A percentile compares a stretch with the other conserved stretches of the same genome.
These are phyloP conservation scores for Lentinula edodes DNA, from an alignment of 768 basidiomycete species.

Conservation along the genomic window DNA sequence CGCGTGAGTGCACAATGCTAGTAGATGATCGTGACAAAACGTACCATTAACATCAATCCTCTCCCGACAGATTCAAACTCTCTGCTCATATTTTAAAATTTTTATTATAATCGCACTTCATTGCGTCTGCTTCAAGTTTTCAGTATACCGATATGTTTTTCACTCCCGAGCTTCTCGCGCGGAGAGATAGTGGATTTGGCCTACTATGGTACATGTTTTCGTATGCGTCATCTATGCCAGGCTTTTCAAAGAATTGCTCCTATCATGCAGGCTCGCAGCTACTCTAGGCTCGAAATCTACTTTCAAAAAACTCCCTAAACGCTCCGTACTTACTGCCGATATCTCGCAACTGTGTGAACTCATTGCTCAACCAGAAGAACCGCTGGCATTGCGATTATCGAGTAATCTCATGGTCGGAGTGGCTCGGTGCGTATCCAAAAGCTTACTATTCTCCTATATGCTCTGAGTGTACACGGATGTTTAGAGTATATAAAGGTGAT, in stretches of 20 bases:
- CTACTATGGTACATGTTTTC: slow-evolving; percentile 60
- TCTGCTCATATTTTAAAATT: neutral
- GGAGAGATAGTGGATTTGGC: slow-evolving; percentile 83
- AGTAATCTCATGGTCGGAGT: slow-evolving; percentile 89
- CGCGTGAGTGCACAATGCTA: neutral
- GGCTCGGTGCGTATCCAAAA: slow-evolving; percentile 51
- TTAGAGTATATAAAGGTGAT: slow-evolving; percentile 46
- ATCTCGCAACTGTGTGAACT: slow-evolving; percentile 76
- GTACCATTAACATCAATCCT: too few species aligned
- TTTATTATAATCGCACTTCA: neutral
- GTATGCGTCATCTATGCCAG: neutral
- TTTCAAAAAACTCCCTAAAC: slow-evolving; percentile 77
- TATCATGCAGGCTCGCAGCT: slow-evolving; percentile 70
- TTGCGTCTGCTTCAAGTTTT: neutral
- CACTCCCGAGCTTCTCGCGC: slow-evolving; percentile 72
- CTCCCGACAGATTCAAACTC: neutral
- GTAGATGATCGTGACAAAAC: too few species aligned
- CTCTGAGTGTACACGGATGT: neutral
- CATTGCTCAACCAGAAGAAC: slow-evolving; percentile 79
- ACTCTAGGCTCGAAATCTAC: slow-evolving; percentile 86
- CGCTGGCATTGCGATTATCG: slow-evolving; percentile 79
- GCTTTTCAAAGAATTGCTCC: neutral
- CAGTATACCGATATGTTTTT: slow-evolving; percentile 65
- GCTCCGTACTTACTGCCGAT: slow-evolving; percentile 81
- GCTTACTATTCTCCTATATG: neutral